A percentile compares a stretch with the other conserved stretches of the same genome.
Evolutionary conservation across 768 basidiomycete species (phyloP).

Genomic region (Mrakia frigida): DNA sequence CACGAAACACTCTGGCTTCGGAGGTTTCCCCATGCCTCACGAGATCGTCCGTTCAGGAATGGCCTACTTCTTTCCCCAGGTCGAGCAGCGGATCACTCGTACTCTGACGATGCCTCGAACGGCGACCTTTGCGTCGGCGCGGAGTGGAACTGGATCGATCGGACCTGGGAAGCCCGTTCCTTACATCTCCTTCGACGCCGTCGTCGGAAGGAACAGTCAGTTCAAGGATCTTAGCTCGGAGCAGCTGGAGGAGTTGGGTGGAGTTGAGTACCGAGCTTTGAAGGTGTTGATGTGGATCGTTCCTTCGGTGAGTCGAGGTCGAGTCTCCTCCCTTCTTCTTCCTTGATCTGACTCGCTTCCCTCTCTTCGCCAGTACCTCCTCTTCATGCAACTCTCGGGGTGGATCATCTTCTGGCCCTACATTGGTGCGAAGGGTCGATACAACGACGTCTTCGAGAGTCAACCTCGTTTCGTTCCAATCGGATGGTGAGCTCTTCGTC

Average conservation of each 20-base stretch:
- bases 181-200: conserved; percentile 79
- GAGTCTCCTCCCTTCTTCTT: background rate
- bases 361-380: conserved; percentile 61
- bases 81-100: conserved; percentile 56
- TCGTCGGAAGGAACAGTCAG: conserved; percentile 71
- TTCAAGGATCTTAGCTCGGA: conserved; percentile 61
- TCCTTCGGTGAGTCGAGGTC: conserved; percentile 54
- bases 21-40: conserved; percentile 45
- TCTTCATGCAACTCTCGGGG: conserved; percentile 61
- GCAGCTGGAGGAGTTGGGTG: conserved; percentile 85
- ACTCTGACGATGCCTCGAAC: conserved; percentile 73
- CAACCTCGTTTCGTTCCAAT: conserved; percentile 56
- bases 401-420: conserved; percentile 78
- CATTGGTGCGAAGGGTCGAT: conserved; percentile 55
- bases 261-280: conserved; percentile 84
- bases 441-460: conserved; percentile 57
- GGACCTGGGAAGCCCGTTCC: conserved; percentile 53
- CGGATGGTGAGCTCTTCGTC: conserved; percentile 59
- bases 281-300: conserved; percentile 78
- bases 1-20: conserved; percentile 40
- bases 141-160: conserved; percentile 30
- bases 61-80: conserved; percentile 58
- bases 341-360: background rate
- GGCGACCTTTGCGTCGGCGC: conserved; percentile 47
- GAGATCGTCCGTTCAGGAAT: conserved; percentile 51